Percentiles rank a stretch among this genome's conserved stretches.
These are phyloP conservation scores for Aspergillus transmontanensis DNA, from an alignment of 2,329 filamentous ascomycete species.

Conservation along the genomic window DNA sequence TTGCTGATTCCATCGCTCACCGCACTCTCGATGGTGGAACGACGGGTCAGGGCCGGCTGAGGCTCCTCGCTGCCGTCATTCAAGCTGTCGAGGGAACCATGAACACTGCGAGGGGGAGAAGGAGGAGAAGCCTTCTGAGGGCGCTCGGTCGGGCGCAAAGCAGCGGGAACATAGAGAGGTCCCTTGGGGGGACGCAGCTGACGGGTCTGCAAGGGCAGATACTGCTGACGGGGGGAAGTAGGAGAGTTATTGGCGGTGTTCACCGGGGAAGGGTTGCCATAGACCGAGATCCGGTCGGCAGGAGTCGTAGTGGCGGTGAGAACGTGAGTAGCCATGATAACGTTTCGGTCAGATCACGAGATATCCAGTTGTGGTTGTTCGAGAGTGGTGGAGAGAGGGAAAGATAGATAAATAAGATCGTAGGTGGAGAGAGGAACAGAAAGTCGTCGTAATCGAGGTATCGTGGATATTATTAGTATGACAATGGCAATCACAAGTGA, in stretches of 20 bases:
- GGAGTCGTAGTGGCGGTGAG: constrained; percentile 30
- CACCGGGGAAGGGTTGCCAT: constrained; percentile 46
- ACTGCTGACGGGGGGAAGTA: constrained; percentile 50
- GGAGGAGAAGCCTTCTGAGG: constrained; percentile 48
- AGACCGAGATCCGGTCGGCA: constrained; percentile 38
- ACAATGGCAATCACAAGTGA: neutral
- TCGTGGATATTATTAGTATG: neutral
- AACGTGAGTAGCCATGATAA: constrained; percentile 36
- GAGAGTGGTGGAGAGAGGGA: neutral
- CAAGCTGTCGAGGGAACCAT: constrained; percentile 56
- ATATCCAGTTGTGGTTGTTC: neutral
- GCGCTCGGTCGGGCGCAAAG: constrained; percentile 62
- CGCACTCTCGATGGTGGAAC: constrained; percentile 45
- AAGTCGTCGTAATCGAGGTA: neutral
- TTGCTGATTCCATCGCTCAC: constrained; percentile 46
- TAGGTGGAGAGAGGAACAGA: neutral
- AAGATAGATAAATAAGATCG: neutral
- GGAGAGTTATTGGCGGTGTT: constrained; percentile 57
- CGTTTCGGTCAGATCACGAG: constrained; percentile 1
- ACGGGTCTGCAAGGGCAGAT: constrained; percentile 50
- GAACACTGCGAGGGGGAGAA: constrained; percentile 56
- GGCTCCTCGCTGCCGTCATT: constrained; percentile 34
- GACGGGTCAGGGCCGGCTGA: constrained; percentile 39
- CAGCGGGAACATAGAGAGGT: constrained; percentile 65
- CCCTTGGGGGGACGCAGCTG: constrained; percentile 63